Percentiles rank a stretch among this genome's conserved stretches.
phyloP scores from a whole-genome alignment of 495 filamentous ascomycete genomes.

The Podospora anserina region DNA sequence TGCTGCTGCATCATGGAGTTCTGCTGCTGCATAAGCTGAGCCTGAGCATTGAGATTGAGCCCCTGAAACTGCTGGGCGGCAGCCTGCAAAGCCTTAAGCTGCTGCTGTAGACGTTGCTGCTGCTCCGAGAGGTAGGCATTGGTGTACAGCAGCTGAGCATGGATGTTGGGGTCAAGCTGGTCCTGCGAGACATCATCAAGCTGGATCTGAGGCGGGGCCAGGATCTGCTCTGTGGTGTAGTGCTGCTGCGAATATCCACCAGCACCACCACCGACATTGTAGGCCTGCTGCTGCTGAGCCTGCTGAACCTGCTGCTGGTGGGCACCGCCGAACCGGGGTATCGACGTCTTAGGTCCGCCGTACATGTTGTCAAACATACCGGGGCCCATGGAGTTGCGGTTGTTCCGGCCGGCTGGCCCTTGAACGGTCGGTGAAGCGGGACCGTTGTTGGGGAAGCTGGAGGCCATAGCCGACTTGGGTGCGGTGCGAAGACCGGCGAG shows the following conservation, averaged over 20 bases:
- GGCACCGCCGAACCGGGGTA: conserved; percentile 38
- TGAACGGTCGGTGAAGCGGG: conserved; percentile 56
- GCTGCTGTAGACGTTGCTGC: conserved; percentile 74
- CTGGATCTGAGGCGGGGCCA: conserved; percentile 77
- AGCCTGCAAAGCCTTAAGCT: conserved; percentile 54
- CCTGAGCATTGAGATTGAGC: conserved; percentile 56
- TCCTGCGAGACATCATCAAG: conserved; percentile 62
- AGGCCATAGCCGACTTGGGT: conserved; percentile 73
- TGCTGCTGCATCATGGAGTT: conserved; percentile 22
- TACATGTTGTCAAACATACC: conserved; percentile 49
- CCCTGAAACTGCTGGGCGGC: conserved; percentile 75
- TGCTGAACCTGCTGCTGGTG: conserved; percentile 20
- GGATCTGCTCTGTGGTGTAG: conserved; percentile 69
- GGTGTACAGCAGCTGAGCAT: conserved; percentile 79
- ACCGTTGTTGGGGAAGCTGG: conserved; percentile 59
- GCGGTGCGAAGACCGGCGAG: conserved; percentile 91
- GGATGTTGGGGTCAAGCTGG: conserved; percentile 75
- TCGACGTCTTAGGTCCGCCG: conserved; percentile 52
- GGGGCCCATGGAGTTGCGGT: conserved; percentile 47
- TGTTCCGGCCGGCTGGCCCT: conserved; percentile 29
- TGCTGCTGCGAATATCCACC: conserved; percentile 39
- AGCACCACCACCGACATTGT: conserved; percentile 29
- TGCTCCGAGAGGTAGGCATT: conserved; percentile 83
- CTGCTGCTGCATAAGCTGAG: conserved; percentile 41
- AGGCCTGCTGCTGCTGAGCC: conserved; percentile 30